These are phyloP conservation scores for slime mould (Dictyostelium discoideum) DNA, from an alignment of 78 protist species.

Conservation along the genomic window dicty_2.7 NC_007090.3:4109501-4110000, in stretches of 20 bases:
- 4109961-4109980: slow-evolving; percentile 47
- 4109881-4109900: slow-evolving; percentile 37
- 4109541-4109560: too few relatives aligned
- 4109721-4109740: slow-evolving; percentile 13
- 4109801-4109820: slow-evolving; percentile 5
- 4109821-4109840: not conserved
- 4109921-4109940: slow-evolving; percentile 22
- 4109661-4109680: not conserved
- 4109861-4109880: slow-evolving; percentile 13
- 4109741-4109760: not conserved
- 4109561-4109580: too few relatives aligned
- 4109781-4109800: slow-evolving; percentile 19
- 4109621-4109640: not conserved
- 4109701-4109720: slow-evolving; percentile 37
- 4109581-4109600: too few relatives aligned
- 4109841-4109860: not conserved
- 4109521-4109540: not conserved
- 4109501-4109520: too few relatives aligned
- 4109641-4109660: too few relatives aligned
- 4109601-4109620: too few relatives aligned
- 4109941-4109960: slow-evolving; percentile 32
- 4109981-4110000: slow-evolving; percentile 68
- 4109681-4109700: not conserved
- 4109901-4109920: slow-evolving; percentile 13
- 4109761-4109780: slow-evolving; percentile 70